Evolutionary conservation across 208 protist genomes (phyloP), one percentile per base, ranked within the genome.

Genomic region (Trypanosoma lewisi): DNA sequence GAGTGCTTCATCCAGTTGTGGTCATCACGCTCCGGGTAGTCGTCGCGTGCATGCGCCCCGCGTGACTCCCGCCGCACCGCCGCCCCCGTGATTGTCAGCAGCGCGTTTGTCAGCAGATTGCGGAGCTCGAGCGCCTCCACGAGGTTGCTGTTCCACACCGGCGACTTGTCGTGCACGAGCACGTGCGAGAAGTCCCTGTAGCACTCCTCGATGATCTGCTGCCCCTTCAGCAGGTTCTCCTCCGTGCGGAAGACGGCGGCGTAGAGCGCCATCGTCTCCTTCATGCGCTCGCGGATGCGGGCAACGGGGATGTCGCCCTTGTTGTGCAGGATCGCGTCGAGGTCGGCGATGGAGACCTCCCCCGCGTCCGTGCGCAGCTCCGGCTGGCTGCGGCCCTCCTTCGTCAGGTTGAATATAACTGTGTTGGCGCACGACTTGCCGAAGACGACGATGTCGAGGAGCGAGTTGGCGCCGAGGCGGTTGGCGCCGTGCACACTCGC

Each of bases 1-100:
- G 98, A 99, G 85, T 99, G 98, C 85, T 99, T 99, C 94, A 99
- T 98, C 98, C 98, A 99, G 72, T 99, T 96, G 58, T 86, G 86
- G 75, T 99, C 97, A 69, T 99, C 96, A 51, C 96, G 87, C 52
- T 98, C 87, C 1, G 80, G 85, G 78, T 80, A 99, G 82, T 99
- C 98, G 67, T 99, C 98, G 57, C 98, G 91, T 5, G 98, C 96
- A 77, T 99, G 98, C 11, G 98, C 98, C 50, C 98, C 98, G 63
- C 98, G 94, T 57, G 80, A 97, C 89, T 99, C 98, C 74, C 95
- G 98, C 67, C 97, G 94, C 44, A 84, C 94, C 68, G 98, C 89
- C 28, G 93, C 98, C 30, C 88, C 74, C 45, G 79, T 85, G 75
- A 98, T 97, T 27, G 98, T 99, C 64, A 97, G 73, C 36, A 97